Conservation (phyloP, 192 early-diverging fungal species). For the Piromyces finnis region DNA sequence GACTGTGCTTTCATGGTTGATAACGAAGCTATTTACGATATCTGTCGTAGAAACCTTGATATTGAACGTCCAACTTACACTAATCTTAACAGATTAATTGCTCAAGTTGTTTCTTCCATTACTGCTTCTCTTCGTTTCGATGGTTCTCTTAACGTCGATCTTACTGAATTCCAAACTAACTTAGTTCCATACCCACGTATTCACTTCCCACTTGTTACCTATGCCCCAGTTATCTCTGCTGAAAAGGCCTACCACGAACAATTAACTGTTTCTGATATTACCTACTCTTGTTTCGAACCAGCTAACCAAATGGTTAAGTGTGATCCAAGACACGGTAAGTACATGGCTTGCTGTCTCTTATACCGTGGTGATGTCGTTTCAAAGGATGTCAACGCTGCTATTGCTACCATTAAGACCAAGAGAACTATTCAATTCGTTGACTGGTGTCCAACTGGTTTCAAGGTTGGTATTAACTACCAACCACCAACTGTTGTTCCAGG, state of each 20-base stretch:
- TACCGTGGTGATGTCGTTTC: slow-evolving; percentile 98
- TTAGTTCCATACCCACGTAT: slow-evolving; percentile 98
- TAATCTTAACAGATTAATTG: slow-evolving; percentile 94
- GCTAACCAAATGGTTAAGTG: slow-evolving; percentile 99
- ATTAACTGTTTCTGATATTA: slow-evolving; percentile 88
- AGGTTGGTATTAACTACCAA: slow-evolving; percentile 96
- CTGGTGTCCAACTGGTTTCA: slow-evolving; percentile 99
- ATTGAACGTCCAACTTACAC: slow-evolving; percentile 92
- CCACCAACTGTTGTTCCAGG: slow-evolving; percentile 77
- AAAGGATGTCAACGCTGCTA: slow-evolving; percentile 89
- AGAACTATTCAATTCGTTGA: slow-evolving; percentile 96
- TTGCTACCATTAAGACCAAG: slow-evolving; percentile 83
- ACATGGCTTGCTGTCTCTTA: slow-evolving; percentile 97
- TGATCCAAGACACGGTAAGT: slow-evolving; percentile 91
- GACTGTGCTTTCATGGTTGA: slow-evolving; percentile 99
- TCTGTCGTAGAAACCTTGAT: slow-evolving; percentile 66
- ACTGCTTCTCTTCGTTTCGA: slow-evolving; percentile 97
- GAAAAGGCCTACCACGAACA: slow-evolving; percentile 96
- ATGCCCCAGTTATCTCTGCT: slow-evolving; percentile 81
- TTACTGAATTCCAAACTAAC: slow-evolving; percentile 99
- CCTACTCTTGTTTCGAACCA: slow-evolving; percentile 91
- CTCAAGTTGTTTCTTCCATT: slow-evolving; percentile 98
- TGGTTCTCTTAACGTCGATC: slow-evolving; percentile 95
- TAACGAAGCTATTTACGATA: slow-evolving; percentile 99
- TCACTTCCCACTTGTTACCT: slow-evolving; percentile 96